These are phyloP conservation scores for Candida michaelii DNA, from an alignment of 805 yeast species.

Conservation along the genomic window DNA sequence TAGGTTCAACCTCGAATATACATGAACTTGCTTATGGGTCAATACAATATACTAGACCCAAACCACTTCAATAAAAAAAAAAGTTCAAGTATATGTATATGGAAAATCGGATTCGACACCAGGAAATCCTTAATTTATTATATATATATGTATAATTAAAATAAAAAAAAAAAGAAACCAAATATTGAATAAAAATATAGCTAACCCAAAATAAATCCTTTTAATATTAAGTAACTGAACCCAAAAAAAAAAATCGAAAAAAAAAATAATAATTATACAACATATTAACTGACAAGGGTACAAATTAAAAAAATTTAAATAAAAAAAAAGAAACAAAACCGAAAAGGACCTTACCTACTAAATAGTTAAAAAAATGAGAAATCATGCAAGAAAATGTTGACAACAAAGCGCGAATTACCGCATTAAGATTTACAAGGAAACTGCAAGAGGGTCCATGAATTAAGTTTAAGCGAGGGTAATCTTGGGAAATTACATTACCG, in stretches of 20 bases:
- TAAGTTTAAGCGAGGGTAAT: slow-evolving; percentile 7
- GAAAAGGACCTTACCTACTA: slow-evolving; percentile 5
- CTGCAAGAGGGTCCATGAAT: slow-evolving; percentile 1
- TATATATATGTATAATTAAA: slow-evolving; percentile 4
- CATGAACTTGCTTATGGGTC: too few relatives aligned
- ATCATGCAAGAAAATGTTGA: not conserved
- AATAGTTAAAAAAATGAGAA: not conserved
- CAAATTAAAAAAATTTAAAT: not conserved
- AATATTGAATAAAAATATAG: not conserved
- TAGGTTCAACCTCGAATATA: too few relatives aligned
- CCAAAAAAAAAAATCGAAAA: slow-evolving; percentile 1
- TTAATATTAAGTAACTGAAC: not conserved
- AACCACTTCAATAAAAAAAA: too few relatives aligned
- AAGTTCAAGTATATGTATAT: too few relatives aligned
- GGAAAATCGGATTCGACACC: too few relatives aligned
- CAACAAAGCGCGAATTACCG: slow-evolving; percentile 1
- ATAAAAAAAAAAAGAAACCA: slow-evolving; percentile 7
- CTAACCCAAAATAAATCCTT: slow-evolving; percentile 3
- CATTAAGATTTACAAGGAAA: not conserved
- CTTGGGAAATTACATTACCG: slow-evolving; percentile 3
- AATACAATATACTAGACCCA: too few relatives aligned
- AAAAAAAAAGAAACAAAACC: slow-evolving; percentile 6
- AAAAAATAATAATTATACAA: not conserved
- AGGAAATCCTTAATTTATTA: not conserved
- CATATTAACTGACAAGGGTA: slow-evolving; percentile 1